Evolutionary conservation across 164 flowering plant genomes (phyloP).

Genomic region (Hamamelis virginiana): DNA sequence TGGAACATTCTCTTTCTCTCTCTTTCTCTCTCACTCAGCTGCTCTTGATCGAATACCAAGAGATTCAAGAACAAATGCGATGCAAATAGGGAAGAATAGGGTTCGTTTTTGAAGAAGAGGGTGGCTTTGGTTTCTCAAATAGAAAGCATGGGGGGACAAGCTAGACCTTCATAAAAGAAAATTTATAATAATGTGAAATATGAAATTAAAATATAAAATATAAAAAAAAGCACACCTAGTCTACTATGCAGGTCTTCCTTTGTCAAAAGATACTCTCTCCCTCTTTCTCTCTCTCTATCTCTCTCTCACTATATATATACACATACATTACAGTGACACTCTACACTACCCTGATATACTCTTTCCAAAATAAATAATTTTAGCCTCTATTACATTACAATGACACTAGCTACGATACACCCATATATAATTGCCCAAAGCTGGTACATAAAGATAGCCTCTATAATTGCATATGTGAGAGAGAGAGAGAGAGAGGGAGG

Average conservation of each 20-base stretch:
- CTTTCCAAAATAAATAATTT: no score
- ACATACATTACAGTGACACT: no score
- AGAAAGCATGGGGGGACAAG: conserved; percentile 11
- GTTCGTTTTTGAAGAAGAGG: conserved; percentile 58
- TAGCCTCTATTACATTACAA: no score
- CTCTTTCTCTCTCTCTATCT: no score
- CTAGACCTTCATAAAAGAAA: conserved; percentile 12
- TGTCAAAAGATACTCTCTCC: conserved; percentile 32
- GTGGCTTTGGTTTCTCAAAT: conserved; percentile 19
- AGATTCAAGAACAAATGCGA: conserved; percentile 88
- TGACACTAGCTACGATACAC: not conserved
- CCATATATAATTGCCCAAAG: not conserved
- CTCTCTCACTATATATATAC: no score
- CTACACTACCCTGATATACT: no score
- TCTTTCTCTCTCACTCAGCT: conserved; percentile 23
- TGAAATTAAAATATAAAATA: conserved; percentile 8
- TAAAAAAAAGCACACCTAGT: conserved; percentile 32
- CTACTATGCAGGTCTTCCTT: conserved; percentile 31
- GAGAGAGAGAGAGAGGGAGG: conserved; percentile 13
- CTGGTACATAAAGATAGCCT: no score
- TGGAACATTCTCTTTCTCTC: conserved; percentile 78
- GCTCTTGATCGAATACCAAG: conserved; percentile 31
- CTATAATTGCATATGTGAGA: not conserved
- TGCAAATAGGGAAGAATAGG: conserved; percentile 60
- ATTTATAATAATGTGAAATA: not conserved